These are phyloP conservation scores for Takashimella koratensis DNA, from an alignment of 1,284 basidiomycete genomes.

Conservation along the genomic window DNA sequence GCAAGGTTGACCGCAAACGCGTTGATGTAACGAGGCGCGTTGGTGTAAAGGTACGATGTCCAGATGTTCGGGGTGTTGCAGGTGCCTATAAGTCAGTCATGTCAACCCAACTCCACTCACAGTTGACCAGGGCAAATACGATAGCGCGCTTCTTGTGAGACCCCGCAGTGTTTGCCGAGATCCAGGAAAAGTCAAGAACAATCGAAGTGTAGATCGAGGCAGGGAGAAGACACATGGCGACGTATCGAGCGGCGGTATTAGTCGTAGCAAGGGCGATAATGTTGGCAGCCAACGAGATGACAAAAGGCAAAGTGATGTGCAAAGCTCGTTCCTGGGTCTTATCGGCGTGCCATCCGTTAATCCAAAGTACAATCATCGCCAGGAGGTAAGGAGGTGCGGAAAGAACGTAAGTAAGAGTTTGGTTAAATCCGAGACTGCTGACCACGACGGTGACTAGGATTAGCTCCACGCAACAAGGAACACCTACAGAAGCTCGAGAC, in stretches of 20 bases:
- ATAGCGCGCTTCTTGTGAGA: conserved; percentile 32
- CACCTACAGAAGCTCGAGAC: too few species aligned
- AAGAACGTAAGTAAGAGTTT: conserved; percentile 6
- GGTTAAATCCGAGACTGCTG: conserved; percentile 27
- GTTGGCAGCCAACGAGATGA: conserved; percentile 63
- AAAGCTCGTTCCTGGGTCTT: conserved; percentile 6
- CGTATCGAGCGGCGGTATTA: conserved; percentile 24
- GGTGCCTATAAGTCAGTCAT: too few species aligned
- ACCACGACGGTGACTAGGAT: conserved; percentile 10
- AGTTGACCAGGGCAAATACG: conserved; percentile 34
- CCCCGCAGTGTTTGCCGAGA: conserved; percentile 25
- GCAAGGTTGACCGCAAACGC: conserved; percentile 26
- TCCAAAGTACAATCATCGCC: conserved; percentile 14
- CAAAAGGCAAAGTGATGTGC: conserved; percentile 9
- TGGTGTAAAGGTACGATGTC: conserved; percentile 26
- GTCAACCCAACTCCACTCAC: too few species aligned
- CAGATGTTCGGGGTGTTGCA: conserved; percentile 22
- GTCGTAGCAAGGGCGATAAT: conserved; percentile 46
- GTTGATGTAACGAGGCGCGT: conserved; percentile 17
- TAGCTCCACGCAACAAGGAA: too few species aligned
- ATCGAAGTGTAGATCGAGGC: conserved; percentile 29
- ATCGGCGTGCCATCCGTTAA: conserved; percentile 19
- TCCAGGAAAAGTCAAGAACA: conserved; percentile 30
- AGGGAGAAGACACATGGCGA: conserved; percentile 20
- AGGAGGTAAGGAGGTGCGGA: conserved; percentile 11